phyloP scores from a whole-genome alignment of 208 protist genomes.

The Acanthamoeba culbertsoni region DNA sequence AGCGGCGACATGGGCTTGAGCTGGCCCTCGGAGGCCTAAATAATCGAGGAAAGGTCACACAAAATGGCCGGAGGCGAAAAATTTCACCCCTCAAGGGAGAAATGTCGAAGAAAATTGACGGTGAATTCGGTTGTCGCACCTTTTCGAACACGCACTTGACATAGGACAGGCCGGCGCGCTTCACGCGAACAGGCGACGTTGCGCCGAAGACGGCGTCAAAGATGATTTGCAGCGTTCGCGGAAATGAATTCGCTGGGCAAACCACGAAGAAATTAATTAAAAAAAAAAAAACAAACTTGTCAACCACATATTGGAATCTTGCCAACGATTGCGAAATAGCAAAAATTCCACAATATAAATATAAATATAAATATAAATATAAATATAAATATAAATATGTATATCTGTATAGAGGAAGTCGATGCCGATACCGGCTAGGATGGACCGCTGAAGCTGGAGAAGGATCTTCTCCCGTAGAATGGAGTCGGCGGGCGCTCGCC shows the following conservation, averaged over 20 bases:
- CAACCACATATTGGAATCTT: too few species aligned
- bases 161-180: constrained; percentile 32
- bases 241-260: constrained; percentile 22
- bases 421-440: constrained; percentile 15
- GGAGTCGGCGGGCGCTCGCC: neutral
- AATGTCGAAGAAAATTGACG: neutral
- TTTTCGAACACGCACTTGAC: constrained; percentile 18
- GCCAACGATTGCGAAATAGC: too few species aligned
- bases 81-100: neutral
- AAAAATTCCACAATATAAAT: too few species aligned
- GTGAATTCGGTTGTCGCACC: neutral
- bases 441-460: constrained; percentile 44
- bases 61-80: neutral
- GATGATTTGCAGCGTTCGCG: constrained; percentile 52
- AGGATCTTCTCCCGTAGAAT: constrained; percentile 45
- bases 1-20: constrained; percentile 53
- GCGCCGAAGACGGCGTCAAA: constrained; percentile 59
- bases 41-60: neutral
- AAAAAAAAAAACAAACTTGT: too few species aligned
- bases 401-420: too few species aligned
- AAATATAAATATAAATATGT: too few species aligned
- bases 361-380: too few species aligned
- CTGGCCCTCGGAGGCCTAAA: neutral
- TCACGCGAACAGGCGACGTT: neutral
- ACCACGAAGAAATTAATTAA: too few species aligned